phyloP scores from a whole-genome alignment of 208 protist species.

The Kentomonas sorsogonicus region DNA sequence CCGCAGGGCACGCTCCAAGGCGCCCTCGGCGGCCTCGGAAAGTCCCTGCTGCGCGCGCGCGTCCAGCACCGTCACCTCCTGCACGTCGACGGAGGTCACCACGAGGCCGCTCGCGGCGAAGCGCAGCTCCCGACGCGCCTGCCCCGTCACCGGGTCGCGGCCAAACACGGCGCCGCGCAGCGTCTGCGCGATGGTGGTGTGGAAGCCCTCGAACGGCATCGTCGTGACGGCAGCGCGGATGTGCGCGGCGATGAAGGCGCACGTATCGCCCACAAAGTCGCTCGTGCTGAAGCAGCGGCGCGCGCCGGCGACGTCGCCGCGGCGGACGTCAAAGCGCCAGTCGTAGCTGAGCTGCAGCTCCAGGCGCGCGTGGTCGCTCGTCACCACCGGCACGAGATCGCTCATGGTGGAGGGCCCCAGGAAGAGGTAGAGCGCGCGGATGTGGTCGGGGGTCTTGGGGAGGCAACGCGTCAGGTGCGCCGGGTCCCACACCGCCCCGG shows the following conservation, averaged over 20 bases:
- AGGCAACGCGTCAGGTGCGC: conserved; percentile 69
- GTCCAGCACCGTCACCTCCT: conserved; percentile 93
- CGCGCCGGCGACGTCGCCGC: conserved; percentile 44
- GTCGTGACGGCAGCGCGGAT: conserved; percentile 74
- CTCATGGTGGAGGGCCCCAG: conserved; percentile 93
- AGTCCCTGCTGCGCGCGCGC: conserved; percentile 91
- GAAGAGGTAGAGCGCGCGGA: conserved; percentile 79
- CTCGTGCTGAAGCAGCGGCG: conserved; percentile 69
- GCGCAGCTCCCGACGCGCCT: conserved; percentile 50
- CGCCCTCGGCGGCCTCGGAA: conserved; percentile 95
- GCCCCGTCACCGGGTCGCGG: conserved; percentile 42
- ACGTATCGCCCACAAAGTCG: conserved; percentile 85
- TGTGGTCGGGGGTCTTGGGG: conserved; percentile 60
- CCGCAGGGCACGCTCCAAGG: conserved; percentile 95
- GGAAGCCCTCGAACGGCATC: conserved; percentile 87
- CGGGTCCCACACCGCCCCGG: conserved; percentile 82
- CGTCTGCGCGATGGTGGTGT: conserved; percentile 62
- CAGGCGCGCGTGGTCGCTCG: conserved; percentile 84
- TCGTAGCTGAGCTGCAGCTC: conserved; percentile 84
- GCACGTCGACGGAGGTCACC: conserved; percentile 94
- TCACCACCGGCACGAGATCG: conserved; percentile 90
- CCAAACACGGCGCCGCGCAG: conserved; percentile 82
- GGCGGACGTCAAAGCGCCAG: conserved; percentile 82
- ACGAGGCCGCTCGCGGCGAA: conserved; percentile 91
- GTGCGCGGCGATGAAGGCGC: conserved; percentile 79